phyloP scores from a whole-genome alignment of 2,329 filamentous ascomycete species.

The Claviceps citrina region DNA sequence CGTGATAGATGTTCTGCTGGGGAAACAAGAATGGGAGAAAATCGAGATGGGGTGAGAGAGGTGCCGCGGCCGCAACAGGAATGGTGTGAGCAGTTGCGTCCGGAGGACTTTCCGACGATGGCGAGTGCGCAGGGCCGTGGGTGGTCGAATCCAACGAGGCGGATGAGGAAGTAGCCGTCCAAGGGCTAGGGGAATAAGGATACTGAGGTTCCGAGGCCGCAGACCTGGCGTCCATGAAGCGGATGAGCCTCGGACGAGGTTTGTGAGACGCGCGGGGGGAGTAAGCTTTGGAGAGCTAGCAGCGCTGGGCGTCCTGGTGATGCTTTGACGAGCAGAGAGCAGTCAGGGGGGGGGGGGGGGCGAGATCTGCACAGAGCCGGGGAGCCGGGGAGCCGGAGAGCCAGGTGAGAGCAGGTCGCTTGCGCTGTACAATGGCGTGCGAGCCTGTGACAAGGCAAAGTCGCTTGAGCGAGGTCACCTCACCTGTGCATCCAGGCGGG shows the following conservation, averaged over 20 bases:
- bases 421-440: neutral
- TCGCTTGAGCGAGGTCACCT: neutral
- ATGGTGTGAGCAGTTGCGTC: slow-evolving; percentile 12
- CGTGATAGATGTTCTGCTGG: slow-evolving; percentile 45
- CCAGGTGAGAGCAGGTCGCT: neutral
- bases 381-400: too few relatives aligned
- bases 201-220: slow-evolving; percentile 23
- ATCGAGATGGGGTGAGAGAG: slow-evolving; percentile 31
- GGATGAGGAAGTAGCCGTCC: slow-evolving; percentile 16
- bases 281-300: slow-evolving; percentile 1
- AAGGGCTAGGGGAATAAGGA: slow-evolving; percentile 21
- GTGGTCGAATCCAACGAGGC: slow-evolving; percentile 12
- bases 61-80: slow-evolving; percentile 13
- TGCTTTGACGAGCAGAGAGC: neutral
- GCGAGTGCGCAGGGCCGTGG: slow-evolving; percentile 13
- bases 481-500: slow-evolving; percentile 3
- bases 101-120: slow-evolving; percentile 16
- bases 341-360: neutral
- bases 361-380: neutral
- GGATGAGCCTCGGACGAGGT: slow-evolving; percentile 7
- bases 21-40: slow-evolving; percentile 42
- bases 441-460: neutral
- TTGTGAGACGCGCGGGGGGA: neutral
- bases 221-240: slow-evolving; percentile 26
- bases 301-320: neutral